Conservation (phyloP, 768 basidiomycete species). For the Leucogyrophana mollusca region DNA sequence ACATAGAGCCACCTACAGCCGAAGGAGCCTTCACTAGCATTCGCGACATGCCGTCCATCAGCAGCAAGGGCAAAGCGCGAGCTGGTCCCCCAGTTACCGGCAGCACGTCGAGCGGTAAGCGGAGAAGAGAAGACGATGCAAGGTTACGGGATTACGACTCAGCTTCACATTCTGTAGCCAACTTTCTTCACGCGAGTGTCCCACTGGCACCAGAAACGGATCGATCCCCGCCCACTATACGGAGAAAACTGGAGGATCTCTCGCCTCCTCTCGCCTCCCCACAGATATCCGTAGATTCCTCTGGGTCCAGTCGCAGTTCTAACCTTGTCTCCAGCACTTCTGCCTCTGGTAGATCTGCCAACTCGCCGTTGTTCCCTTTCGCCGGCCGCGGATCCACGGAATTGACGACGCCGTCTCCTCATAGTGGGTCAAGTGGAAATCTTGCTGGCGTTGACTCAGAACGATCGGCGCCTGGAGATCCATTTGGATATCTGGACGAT, state of each 20-base stretch:
- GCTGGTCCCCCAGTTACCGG: conserved; percentile 7
- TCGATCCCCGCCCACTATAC: conserved; percentile 16
- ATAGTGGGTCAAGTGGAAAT: not conserved
- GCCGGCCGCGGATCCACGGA: not conserved
- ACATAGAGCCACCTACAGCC: conserved; percentile 58
- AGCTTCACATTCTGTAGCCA: conserved; percentile 54
- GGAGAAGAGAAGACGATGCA: conserved; percentile 56
- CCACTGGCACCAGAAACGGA: conserved; percentile 6
- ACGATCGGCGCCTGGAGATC: conserved; percentile 37
- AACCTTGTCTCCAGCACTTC: not conserved
- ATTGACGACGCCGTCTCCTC: conserved; percentile 5
- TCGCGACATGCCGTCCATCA: conserved; percentile 47
- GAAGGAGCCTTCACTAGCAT: conserved; percentile 63
- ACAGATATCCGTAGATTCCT: not conserved
- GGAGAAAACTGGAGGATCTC: conserved; percentile 15
- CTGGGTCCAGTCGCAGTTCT: not conserved
- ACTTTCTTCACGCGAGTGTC: conserved; percentile 38
- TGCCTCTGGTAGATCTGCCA: not conserved
- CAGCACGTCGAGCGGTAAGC: conserved; percentile 38
- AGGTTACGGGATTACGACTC: conserved; percentile 49
- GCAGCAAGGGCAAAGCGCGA: conserved; percentile 55
- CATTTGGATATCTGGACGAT: conserved; percentile 60
- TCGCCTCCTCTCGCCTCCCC: not conserved
- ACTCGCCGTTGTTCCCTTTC: not conserved
- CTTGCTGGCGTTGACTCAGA: not conserved